Evolutionary conservation across 2,329 filamentous ascomycete species (phyloP), one percentile per base, ranked within the genome.

Genomic region (Myriosclerotinia curreyana): DNA sequence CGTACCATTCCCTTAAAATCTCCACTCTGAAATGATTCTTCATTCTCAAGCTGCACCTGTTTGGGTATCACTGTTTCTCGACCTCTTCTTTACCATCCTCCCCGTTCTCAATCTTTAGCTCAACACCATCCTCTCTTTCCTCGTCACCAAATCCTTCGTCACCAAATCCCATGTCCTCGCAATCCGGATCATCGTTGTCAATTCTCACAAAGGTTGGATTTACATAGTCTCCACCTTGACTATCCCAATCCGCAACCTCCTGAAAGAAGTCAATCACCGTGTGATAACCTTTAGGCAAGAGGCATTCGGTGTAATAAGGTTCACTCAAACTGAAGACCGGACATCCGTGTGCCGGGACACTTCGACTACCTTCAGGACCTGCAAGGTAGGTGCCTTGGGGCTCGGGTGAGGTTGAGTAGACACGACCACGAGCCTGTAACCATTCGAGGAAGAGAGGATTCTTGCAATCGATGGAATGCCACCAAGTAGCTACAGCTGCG

Each of bases 261-360:
- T 85, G 77, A 44, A 92, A 78, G 81, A 87, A 92, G 48, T 77
- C 74, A 2, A 91, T 74, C 34, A 90, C 82, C 2, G 78, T 74
- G 15, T 73, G 70, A 67, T 84, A 82, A 0, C 83, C 81, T 14
- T 73, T 74, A 15, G 88, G 78, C 60, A 93, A 80, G 66, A 91
- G 82, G 46, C 79, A 78, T 74, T 96, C 90, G 9, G 77, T 77
- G 71, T 85, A 79, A 42, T 79, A 72, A 1, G 76, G 70, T 66
- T 89, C 85, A 4, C 88, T 88, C 1, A 87, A 83, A n/a, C 88
- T 87, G 75, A 88, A 89, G 66, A 86, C 82, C 5, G 89, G 88
- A 68, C 85, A 89, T 6, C 88, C 88, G 51, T 83, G 78, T 14
- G 75, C 69, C 0, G 79, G 60, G 25, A 70, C 34, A n/a, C 46